Evolutionary conservation across 2,329 filamentous ascomycete genomes (phyloP).

Genomic region (Hymenoscyphus linearis): DNA sequence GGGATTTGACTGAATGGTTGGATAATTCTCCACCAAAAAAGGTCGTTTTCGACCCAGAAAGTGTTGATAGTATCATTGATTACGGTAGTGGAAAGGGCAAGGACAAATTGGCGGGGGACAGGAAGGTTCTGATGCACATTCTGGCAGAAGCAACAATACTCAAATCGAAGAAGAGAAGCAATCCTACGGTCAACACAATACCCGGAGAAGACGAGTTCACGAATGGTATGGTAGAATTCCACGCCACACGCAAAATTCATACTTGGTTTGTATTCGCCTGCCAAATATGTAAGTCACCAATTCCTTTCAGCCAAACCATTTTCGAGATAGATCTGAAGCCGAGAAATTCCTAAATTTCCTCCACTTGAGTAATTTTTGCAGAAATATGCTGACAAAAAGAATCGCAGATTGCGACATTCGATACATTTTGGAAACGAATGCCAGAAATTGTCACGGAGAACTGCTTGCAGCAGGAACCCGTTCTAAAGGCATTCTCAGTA

Average conservation of each 20-base stretch:
- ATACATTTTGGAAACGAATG: conserved; percentile 27
- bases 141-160: conserved; percentile 25
- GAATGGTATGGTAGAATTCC: conserved; percentile 22
- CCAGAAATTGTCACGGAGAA: conserved; percentile 8
- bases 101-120: conserved; percentile 19
- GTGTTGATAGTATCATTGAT: conserved; percentile 4
- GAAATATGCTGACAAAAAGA: background rate
- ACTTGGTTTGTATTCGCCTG: conserved; percentile 29
- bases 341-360: no score
- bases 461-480: conserved; percentile 11
- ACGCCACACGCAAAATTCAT: conserved; percentile 18
- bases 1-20: conserved; percentile 17
- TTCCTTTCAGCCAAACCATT: no score
- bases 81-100: conserved; percentile 22
- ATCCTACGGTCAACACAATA: background rate
- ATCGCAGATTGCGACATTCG: conserved; percentile 28
- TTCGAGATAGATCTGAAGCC: no score
- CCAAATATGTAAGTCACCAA: conserved; percentile 19
- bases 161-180: conserved; percentile 28
- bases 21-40: conserved; percentile 24
- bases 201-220: conserved; percentile 30
- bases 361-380: no score
- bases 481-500: conserved; percentile 3
- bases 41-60: conserved; percentile 20
- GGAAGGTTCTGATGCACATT: conserved; percentile 20